Base-by-base conservation (phyloP, 495 filamentous ascomycete genomes). In the Penicillium riverlandense region DNA sequence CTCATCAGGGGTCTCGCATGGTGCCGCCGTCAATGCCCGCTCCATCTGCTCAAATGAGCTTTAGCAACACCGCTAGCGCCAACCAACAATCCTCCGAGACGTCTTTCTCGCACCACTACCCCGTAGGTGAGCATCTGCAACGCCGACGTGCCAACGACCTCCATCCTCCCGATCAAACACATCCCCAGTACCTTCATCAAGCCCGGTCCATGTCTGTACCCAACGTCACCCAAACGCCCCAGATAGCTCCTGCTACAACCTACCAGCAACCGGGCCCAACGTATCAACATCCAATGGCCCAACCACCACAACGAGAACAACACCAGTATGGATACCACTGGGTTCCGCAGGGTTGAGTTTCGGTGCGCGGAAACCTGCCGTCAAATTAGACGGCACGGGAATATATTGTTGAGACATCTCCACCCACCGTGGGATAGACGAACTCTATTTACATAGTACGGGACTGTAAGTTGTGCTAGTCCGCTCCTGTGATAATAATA, bases 1-100 rank as follows among this genome's bases (percentile, higher is more conserved):
- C 22, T 22, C 52, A 47, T 12, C 43, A 47, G 16, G 34, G 37
- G 10, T 22, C 40, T n/a, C 45, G 38, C 11, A 34, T 58, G 10
- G 29, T 38, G 6, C 40, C 38, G 2, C 28, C 48, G 7, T 16
- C 35, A 27, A 33, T 44, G 10, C 37, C 53, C n/a, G 31, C 41
- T n/a, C 41, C n/a, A 22, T 28, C 11, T 8, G 14, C 50, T 33
- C 50, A 43, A n/a, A 41, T 45, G 9, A 45, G 32, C 39, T 46
- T 49, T 12, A 41, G 45, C 10, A 38, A 31, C 27, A 13, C 16
- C 3, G 14, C 34, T 33, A 44, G 50, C 13, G 14, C 38, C 12
- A 34, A 28, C 29, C 33, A 44, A 6, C 12, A 40, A 32, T 31
- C 27, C 1, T 34, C 50, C 6, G 45, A 45, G n/a, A 16, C 49